These are phyloP conservation scores for Amphirosellinia nigrospora DNA, from an alignment of 495 filamentous ascomycete species.

Conservation along the genomic window DNA sequence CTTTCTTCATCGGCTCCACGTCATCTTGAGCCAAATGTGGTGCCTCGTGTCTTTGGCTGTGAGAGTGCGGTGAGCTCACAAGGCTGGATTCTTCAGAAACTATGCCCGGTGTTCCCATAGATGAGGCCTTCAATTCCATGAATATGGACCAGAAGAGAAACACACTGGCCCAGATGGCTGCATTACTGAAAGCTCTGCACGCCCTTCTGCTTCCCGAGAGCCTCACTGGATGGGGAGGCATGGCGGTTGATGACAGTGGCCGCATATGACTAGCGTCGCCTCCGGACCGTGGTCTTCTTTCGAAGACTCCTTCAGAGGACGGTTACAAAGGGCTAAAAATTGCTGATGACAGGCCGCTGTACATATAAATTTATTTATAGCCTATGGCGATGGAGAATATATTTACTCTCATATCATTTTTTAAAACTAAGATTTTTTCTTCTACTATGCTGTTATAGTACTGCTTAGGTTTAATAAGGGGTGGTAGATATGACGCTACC, in stretches of 20 bases:
- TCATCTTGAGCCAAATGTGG: constrained; percentile 29
- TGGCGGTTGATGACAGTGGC: constrained; percentile 32
- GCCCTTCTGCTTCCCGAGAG: constrained; percentile 29
- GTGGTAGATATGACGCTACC: too few species aligned
- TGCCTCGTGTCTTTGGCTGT: constrained; percentile 37
- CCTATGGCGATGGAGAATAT: too few species aligned
- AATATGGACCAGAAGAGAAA: constrained; percentile 26
- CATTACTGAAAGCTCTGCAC: constrained; percentile 31
- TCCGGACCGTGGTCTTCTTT: constrained; percentile 30
- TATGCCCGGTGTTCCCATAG: constrained; percentile 33
- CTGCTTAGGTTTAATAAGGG: too few species aligned
- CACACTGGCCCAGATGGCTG: constrained; percentile 34
- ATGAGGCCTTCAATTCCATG: constrained; percentile 30
- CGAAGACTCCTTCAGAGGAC: constrained; percentile 26
- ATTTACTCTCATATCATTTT: too few species aligned
- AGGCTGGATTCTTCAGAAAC: constrained; percentile 37
- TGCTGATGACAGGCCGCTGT: too few species aligned
- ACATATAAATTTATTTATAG: too few species aligned
- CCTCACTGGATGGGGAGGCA: constrained; percentile 32
- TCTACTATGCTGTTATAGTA: too few species aligned
- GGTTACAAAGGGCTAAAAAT: too few species aligned
- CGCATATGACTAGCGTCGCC: constrained; percentile 32
- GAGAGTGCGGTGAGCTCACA: constrained; percentile 21
- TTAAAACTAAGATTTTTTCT: too few species aligned
- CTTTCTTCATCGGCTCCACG: constrained; percentile 32